Percentiles rank a stretch among this genome's conserved stretches.
Evolutionary conservation across 306 rosid genomes (phyloP).

Genomic region (Abrus precatorius): DNA sequence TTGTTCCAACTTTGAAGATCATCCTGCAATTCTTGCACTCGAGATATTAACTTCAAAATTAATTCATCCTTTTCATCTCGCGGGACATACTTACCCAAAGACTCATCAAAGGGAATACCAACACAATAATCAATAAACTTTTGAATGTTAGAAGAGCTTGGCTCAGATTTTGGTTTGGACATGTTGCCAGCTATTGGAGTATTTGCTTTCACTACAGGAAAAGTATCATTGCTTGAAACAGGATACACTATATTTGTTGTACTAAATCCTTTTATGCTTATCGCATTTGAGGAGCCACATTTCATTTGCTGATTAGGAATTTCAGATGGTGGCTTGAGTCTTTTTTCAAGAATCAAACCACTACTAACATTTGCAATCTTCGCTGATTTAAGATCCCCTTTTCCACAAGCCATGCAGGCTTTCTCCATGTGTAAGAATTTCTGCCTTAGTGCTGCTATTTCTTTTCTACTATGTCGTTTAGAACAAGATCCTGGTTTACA

Average conservation of each 20-base stretch:
- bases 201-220: conserved; percentile 29
- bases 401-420: conserved; percentile 61
- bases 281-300: conserved; percentile 45
- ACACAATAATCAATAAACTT: conserved; percentile 53
- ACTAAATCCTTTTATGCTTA: conserved; percentile 43
- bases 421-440: conserved; percentile 60
- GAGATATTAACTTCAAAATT: conserved; percentile 57
- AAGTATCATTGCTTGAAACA: conserved; percentile 47
- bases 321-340: conserved; percentile 56
- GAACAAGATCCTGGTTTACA: conserved; percentile 54
- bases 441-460: conserved; percentile 60
- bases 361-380: conserved; percentile 52
- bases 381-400: conserved; percentile 56
- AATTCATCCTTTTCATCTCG: conserved; percentile 63
- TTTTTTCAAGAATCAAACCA: conserved; percentile 61
- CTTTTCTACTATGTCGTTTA: conserved; percentile 59
- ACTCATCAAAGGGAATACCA: conserved; percentile 64
- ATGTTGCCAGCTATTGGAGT: conserved; percentile 28
- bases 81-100: conserved; percentile 54
- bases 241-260: conserved; percentile 18
- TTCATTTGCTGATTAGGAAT: conserved; percentile 49
- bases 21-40: conserved; percentile 58
- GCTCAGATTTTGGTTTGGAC: conserved; percentile 43
- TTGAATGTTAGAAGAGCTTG: conserved; percentile 22
- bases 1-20: conserved; percentile 63